phyloP scores from a whole-genome alignment of 768 basidiomycete species.

The Hortiboletus campestris region DNA sequence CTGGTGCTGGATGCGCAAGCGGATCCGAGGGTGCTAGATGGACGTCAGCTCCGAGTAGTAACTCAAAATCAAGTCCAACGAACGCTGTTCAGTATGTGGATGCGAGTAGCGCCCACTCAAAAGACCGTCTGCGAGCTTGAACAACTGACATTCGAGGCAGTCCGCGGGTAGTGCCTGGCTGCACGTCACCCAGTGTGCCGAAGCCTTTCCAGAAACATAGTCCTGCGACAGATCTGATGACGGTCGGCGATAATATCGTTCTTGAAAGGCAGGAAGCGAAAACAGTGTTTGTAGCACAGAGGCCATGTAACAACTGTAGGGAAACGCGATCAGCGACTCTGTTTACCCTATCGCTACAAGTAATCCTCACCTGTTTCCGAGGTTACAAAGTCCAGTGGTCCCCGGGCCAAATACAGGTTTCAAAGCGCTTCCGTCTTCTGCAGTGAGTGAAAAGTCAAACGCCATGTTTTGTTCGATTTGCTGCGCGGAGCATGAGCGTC shows the following conservation, averaged over 20 bases:
- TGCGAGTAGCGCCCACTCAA: slow-evolving; percentile 88
- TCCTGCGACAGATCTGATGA: slow-evolving; percentile 8
- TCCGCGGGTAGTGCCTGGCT: slow-evolving; percentile 66
- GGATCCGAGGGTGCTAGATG: slow-evolving; percentile 30
- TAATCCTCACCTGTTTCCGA: slow-evolving; percentile 88
- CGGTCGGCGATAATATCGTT: slow-evolving; percentile 55
- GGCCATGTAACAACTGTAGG: slow-evolving; percentile 90
- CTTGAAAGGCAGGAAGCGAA: slow-evolving; percentile 72
- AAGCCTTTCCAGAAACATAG: slow-evolving; percentile 31
- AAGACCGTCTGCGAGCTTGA: slow-evolving; percentile 89
- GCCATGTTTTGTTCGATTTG: slow-evolving; percentile 96
- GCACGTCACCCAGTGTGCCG: slow-evolving; percentile 61
- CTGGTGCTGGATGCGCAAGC: slow-evolving; percentile 30
- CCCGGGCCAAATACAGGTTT: slow-evolving; percentile 88
- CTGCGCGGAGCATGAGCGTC: slow-evolving; percentile 34
- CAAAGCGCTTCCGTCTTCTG: slow-evolving; percentile 82
- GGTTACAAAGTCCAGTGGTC: slow-evolving; percentile 84
- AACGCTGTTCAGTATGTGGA: slow-evolving; percentile 42
- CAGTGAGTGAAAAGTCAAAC: slow-evolving; percentile 90
- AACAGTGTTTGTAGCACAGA: slow-evolving; percentile 88
- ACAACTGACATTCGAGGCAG: slow-evolving; percentile 95
- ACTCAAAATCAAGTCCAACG: slow-evolving; percentile 7
- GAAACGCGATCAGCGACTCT: neutral
- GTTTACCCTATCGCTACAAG: neutral
- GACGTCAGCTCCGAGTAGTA: slow-evolving; percentile 4